Conservation (phyloP, 805 yeast species). For the Saccharomycopsis fodiens region DNA sequence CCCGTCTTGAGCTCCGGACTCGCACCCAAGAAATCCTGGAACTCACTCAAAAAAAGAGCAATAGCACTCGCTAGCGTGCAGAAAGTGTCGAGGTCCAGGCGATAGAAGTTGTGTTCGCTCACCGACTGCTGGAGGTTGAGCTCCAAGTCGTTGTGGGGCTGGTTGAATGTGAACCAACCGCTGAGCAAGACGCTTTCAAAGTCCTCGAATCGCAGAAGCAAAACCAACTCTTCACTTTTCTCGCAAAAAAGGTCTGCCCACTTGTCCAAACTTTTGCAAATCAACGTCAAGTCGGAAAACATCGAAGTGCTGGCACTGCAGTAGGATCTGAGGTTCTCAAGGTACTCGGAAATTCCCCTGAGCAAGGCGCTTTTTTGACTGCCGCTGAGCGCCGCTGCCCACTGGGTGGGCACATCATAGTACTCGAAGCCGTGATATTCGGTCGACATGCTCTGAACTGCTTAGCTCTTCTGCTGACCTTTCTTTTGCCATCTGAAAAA, state of each 20-base stretch:
- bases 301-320: too few species aligned
- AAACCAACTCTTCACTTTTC: too few species aligned
- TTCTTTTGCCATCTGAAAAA: too few species aligned
- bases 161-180: conserved; percentile 9
- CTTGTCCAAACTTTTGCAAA: too few species aligned
- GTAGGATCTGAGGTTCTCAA: conserved; percentile 2
- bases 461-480: neutral
- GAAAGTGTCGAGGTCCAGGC: conserved; percentile 2
- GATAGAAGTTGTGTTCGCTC: conserved; percentile 6
- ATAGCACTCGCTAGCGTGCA: conserved; percentile 3
- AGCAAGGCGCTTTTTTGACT: conserved; percentile 1
- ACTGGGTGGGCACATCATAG: neutral
- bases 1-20: neutral
- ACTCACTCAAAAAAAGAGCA: neutral
- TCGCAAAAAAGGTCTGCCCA: neutral
- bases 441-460: too few species aligned
- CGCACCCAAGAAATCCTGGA: neutral
- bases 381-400: neutral
- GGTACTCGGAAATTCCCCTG: neutral
- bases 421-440: conserved; percentile 4
- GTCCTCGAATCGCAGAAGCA: too few species aligned
- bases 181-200: neutral
- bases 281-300: too few species aligned
- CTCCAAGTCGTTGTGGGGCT: conserved; percentile 4
- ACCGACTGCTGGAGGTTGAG: conserved; percentile 1